Base-by-base conservation (phyloP, 805 yeast genomes). In the Saccharomycopsis sp. region DNA sequence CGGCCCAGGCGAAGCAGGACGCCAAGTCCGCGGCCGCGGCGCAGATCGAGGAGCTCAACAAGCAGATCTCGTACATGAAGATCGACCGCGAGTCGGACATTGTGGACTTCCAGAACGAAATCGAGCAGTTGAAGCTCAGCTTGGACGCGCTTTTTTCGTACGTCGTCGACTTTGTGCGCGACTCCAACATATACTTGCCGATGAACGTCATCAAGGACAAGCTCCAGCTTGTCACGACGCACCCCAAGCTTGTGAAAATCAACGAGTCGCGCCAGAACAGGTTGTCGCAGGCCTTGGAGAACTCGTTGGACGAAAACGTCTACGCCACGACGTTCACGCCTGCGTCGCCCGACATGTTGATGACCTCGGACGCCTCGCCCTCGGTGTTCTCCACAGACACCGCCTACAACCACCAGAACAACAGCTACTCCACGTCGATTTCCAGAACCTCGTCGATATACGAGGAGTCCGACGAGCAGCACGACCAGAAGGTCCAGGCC, bases 11-110 rank as follows among this genome's bases (percentile, higher is more conserved):
- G 8, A 44, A 44, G 48, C 54, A 55, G n/a, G 54, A 60, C 34
- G 57, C 57, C 37, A 57, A 60, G 41, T 60, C 57, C 48, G 62
- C 57, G 34, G 57, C 57, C 52, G 62, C 57, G 52, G 62, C 62
- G 14, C 50, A 57, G 41, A 24, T 54, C 21, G 21, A 24, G 15
- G 57, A 50, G 24, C 24, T 54, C 2, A 34, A 54, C 29, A 7
- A 20, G 18, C 52, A 44, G 16, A n/a, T 57, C 16, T 16, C 55
- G 18, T 37, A 47, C 16, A 44, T 48, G 14, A 48, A 16, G 23
- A n/a, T 40, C 16, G 40, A 24, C 23, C 59, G 50, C 40, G 50
- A 58, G 29, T 16, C 37, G n/a, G 51, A 53, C 34, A 24, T 52
- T 14, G n/a, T 16, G 5, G 52, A 57, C 4, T 20, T 50, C 20